Conservation (phyloP, 1,284 basidiomycete species). For the Trametes sp. region DNA sequence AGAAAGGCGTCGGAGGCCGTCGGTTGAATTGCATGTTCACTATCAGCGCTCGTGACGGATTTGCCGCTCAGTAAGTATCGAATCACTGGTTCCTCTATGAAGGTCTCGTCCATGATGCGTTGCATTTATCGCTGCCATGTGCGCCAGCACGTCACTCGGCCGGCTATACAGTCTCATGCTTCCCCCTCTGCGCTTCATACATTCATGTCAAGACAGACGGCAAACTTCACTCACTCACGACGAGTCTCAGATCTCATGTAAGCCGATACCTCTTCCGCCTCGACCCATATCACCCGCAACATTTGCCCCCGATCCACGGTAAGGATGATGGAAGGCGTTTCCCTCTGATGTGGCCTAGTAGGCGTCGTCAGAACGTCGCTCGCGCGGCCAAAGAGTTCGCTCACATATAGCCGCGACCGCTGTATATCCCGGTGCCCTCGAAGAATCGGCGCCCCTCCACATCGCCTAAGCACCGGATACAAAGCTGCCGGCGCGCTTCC, state of each 20-base stretch:
- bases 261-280: conserved; percentile 9
- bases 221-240: neutral
- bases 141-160: too few species aligned
- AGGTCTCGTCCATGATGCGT: too few species aligned
- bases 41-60: too few species aligned
- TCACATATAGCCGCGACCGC: conserved; percentile 34
- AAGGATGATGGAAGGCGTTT: neutral
- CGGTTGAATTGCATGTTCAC: too few species aligned
- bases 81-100: too few species aligned
- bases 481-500: neutral
- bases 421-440: conserved; percentile 24
- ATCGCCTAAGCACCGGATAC: conserved; percentile 12
- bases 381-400: too few species aligned
- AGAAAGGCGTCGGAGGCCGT: too few species aligned
- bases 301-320: neutral
- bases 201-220: too few species aligned
- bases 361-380: neutral
- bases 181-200: too few species aligned
- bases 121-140: too few species aligned
- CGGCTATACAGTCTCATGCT: too few species aligned
- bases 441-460: conserved; percentile 15
- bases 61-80: too few species aligned
- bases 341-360: conserved; percentile 11
- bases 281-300: conserved; percentile 15
- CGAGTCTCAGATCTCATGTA: conserved; percentile 6